Conservation (phyloP, 805 yeast species). For the Cyberlindnera veronae region DNA sequence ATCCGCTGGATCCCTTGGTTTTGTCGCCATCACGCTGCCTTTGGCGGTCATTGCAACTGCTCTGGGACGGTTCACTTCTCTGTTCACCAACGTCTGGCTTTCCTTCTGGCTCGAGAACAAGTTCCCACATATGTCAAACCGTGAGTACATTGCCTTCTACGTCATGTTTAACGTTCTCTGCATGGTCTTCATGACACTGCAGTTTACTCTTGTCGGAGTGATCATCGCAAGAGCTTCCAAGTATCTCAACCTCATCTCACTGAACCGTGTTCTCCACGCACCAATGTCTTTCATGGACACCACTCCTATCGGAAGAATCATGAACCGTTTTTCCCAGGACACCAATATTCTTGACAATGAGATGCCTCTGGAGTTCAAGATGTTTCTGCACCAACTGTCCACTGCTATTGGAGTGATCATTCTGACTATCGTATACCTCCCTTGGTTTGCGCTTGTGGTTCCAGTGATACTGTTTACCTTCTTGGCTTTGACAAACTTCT, state of each 20-base stretch:
- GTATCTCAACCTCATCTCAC: constrained; percentile 41
- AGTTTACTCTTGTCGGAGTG: constrained; percentile 30
- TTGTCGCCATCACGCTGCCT: not conserved
- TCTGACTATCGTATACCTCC: constrained; percentile 62
- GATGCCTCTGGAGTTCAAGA: constrained; percentile 57
- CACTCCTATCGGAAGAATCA: no score
- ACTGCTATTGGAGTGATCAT: constrained; percentile 55
- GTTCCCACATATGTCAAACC: constrained; percentile 32
- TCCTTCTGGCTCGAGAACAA: constrained; percentile 66
- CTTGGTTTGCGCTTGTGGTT: constrained; percentile 67
- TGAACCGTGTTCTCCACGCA: constrained; percentile 54
- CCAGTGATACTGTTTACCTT: constrained; percentile 45
- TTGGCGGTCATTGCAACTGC: not conserved
- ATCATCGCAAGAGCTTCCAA: constrained; percentile 15
- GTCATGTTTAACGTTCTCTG: constrained; percentile 43
- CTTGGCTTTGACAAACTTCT: constrained; percentile 44
- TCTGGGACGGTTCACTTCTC: constrained; percentile 53
- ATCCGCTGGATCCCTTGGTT: not conserved
- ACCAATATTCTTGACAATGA: constrained; percentile 79
- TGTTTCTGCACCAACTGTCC: constrained; percentile 43
- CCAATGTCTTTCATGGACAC: constrained; percentile 81
- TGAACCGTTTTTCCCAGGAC: constrained; percentile 44
- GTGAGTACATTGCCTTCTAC: constrained; percentile 56
- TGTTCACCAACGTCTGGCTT: constrained; percentile 70
- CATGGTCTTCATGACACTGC: constrained; percentile 36